Conservation (phyloP, 257 asterid genomes). For the Cynanchum wilfordii region DNA sequence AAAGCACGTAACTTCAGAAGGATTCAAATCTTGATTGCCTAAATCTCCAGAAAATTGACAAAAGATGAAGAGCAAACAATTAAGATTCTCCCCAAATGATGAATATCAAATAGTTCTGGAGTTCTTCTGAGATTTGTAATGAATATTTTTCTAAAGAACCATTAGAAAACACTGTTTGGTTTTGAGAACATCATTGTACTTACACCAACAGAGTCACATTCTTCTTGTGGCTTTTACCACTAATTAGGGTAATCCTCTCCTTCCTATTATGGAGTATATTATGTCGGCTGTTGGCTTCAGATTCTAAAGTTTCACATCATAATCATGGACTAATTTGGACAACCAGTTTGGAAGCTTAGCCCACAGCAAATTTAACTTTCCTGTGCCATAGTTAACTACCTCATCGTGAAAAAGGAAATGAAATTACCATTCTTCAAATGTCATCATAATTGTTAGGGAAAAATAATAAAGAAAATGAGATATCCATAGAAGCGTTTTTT, state of each 20-base stretch:
- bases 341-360: neutral
- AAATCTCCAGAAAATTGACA: neutral
- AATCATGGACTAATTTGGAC: neutral
- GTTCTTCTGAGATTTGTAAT: neutral
- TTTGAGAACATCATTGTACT: neutral
- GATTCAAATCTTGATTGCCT: neutral
- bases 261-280: neutral
- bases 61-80: neutral
- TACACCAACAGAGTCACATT: neutral
- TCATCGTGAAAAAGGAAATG: neutral
- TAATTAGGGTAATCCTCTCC: neutral
- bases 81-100: neutral
- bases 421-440: neutral
- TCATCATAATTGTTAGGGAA: neutral
- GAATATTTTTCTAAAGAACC: neutral
- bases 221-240: neutral
- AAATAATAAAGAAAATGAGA: neutral
- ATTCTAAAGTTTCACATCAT: neutral
- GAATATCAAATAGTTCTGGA: neutral
- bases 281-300: neutral
- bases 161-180: neutral
- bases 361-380: neutral
- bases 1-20: neutral
- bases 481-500: neutral
- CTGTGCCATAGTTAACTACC: neutral